These are phyloP conservation scores for Trichoderma hamatum DNA, from an alignment of 2,329 filamentous ascomycete genomes.

Conservation along the genomic window DNA sequence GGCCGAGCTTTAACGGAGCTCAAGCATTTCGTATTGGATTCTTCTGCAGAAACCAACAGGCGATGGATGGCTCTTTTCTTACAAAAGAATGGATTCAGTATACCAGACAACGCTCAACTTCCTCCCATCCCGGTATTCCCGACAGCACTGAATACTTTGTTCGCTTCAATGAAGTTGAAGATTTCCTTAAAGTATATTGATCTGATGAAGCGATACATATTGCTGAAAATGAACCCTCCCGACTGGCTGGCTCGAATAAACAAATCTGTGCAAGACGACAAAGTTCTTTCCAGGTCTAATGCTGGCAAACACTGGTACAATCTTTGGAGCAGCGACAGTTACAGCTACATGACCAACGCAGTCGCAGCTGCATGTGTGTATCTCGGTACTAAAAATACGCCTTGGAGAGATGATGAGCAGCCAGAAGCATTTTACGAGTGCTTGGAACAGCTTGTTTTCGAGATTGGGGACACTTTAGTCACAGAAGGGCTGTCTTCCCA, in stretches of 20 bases:
- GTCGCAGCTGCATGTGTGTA: neutral
- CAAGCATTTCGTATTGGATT: slow-evolving; percentile 29
- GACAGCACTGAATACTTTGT: slow-evolving; percentile 24
- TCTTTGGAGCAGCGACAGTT: slow-evolving; percentile 29
- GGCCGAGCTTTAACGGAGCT: neutral
- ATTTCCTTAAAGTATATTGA: neutral
- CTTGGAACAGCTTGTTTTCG: neutral
- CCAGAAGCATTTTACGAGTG: neutral
- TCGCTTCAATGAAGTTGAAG: slow-evolving; percentile 30
- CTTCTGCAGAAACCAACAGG: slow-evolving; percentile 36
- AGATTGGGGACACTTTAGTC: neutral
- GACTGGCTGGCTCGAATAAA: slow-evolving; percentile 33
- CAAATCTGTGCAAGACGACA: slow-evolving; percentile 31
- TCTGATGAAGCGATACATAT: slow-evolving; percentile 1
- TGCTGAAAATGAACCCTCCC: slow-evolving; percentile 34
- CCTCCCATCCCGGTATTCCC: slow-evolving; percentile 34
- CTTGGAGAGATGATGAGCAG: neutral
- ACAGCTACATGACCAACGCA: neutral
- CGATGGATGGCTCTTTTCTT: slow-evolving; percentile 42
- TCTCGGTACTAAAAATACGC: neutral
- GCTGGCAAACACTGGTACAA: slow-evolving; percentile 39
- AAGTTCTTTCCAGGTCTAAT: slow-evolving; percentile 35
- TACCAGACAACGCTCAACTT: slow-evolving; percentile 31
- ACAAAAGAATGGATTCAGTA: slow-evolving; percentile 34
- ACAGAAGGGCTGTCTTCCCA: neutral